Evolutionary conservation across 2,329 filamentous ascomycete genomes (phyloP).

Genomic region (Phaeosphaeria sp.): DNA sequence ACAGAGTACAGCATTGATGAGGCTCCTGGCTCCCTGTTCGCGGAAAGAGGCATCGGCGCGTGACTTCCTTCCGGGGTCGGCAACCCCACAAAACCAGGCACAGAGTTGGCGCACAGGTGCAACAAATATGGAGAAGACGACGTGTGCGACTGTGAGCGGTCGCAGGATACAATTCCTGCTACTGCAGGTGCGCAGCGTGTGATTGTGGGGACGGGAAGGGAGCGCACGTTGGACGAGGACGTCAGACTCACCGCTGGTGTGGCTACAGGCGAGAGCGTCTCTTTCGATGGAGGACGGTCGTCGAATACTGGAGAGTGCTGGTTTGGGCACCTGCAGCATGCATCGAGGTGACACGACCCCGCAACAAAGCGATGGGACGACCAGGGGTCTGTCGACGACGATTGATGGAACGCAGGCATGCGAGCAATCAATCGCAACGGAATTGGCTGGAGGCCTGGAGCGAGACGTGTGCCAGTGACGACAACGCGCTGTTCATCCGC

Average conservation of each 20-base stretch:
- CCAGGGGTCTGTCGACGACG: not conserved
- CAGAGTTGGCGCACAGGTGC: conserved; percentile 3
- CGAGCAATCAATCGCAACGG: not conserved
- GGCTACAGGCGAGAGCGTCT: not conserved
- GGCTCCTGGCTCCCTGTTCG: conserved; percentile 18
- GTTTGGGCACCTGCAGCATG: conserved; percentile 9
- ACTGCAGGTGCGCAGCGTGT: conserved; percentile 34
- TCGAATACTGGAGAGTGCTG: not conserved
- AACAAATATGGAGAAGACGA: conserved; percentile 12
- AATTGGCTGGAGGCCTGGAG: not conserved
- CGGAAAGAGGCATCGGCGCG: conserved; percentile 2
- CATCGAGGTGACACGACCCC: conserved; percentile 1
- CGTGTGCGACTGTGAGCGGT: conserved; percentile 17
- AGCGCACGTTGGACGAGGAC: conserved; percentile 13
- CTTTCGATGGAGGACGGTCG: not conserved
- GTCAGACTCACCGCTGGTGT: conserved; percentile 32
- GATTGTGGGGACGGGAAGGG: conserved; percentile 21
- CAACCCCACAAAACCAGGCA: conserved; percentile 15
- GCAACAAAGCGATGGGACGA: not conserved
- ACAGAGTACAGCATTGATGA: conserved; percentile 24
- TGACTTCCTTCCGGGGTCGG: conserved; percentile 9
- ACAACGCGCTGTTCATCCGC: not conserved
- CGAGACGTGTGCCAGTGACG: not conserved
- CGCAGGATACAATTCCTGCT: conserved; percentile 20
- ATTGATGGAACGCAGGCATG: not conserved